Base-by-base conservation (phyloP, 371 early-diverging fungal species). In the Vairimorpha apis region DNA sequence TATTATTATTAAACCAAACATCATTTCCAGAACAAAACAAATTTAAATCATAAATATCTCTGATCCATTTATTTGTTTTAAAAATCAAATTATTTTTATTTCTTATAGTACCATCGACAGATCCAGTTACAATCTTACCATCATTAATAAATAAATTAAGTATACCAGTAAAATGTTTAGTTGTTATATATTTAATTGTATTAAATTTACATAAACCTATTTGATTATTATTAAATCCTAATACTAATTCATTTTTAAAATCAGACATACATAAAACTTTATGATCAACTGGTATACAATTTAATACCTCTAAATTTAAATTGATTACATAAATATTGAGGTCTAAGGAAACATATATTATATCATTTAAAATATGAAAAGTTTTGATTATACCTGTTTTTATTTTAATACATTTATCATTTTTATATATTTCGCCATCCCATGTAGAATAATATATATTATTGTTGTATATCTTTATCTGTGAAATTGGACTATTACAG, bases 41-140 rank as follows among this genome's bases (percentile, higher is more conserved):
- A 53, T 67, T 18, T 18, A 45, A 53, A 43, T 37, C 30, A 21
- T 41, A 65, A 18, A 76, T 62, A 18, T 32, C 27, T 4, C 72
- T 53, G 10, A 76, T 65, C 76, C 76, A 76, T 23, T 35, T n/a
- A 14, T 66, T 37, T 18, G 47, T 53, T 41, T 60, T 49, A 14
- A 65, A 58, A 18, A 64, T 30, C 13, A 1, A 21, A 41, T 49
- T 41, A 33, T 68, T 58, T 1, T 68, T 44, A 4, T n/a, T 55
- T 27, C 33, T 16, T 30, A 76, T 43, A 30, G 30, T 65, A 38
- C 76, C 70, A 35, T 72, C 72, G 23, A 44, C 56, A 32, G 66
- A 76, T 23, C 76, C 76, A 1, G 76, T 64, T 32, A 53, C 32
- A 37, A 47, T 55, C 18, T 62, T 33, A 14, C 49, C 16, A 7